Base-by-base conservation (phyloP, 306 rosid genomes). In the Casuarina glauca region DNA sequence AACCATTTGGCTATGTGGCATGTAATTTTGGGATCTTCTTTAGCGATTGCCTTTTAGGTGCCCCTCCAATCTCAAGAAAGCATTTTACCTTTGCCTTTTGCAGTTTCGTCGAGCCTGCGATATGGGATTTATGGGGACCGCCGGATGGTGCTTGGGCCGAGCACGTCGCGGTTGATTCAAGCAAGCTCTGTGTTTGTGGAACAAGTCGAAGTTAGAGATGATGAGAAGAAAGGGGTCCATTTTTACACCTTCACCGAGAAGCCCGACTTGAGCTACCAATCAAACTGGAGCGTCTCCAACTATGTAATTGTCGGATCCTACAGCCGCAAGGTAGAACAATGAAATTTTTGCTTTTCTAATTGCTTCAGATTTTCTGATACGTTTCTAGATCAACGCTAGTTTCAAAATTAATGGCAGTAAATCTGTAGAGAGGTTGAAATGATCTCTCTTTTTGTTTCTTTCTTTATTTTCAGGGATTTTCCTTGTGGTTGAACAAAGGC, bases 1-100 rank as follows among this genome's bases (percentile, higher is more conserved):
- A 9, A 74, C 92, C 44, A 72, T 91, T 82, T 93, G 93, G 91
- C 80, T 89, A 50, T 89, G 88, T 84, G 97, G 97, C 96, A 90
- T 87, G 97, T 87, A 82, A 79, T 83, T 48, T 82, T 88, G 83
- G 77, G 86, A 79, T 86, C 74, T 72, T 77, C 35, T 74, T 15
- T 74, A 4, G 9, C 17, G 3, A 26, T 62, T 61, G 72, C 63
- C 19, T 39, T 80, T 35, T 15, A 5, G 3, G 26, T 62, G 2
- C 58, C 73, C 72, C 55, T 60, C 74, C 36, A 54, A 67, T 82
- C 90, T 90, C 16, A 86, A 55, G 44, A 84, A 62, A 17, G 32
- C 57, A 66, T 19, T 51, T 63, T 67, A 1, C 39, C 19, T 66
- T 44, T 38, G 5, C 53, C 44, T 53, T 74, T 76, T 75, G 80